Evolutionary conservation across 108 stramenopile species (phyloP), one percentile per base, ranked within the genome.

Genomic region (Nitzschia palea): DNA sequence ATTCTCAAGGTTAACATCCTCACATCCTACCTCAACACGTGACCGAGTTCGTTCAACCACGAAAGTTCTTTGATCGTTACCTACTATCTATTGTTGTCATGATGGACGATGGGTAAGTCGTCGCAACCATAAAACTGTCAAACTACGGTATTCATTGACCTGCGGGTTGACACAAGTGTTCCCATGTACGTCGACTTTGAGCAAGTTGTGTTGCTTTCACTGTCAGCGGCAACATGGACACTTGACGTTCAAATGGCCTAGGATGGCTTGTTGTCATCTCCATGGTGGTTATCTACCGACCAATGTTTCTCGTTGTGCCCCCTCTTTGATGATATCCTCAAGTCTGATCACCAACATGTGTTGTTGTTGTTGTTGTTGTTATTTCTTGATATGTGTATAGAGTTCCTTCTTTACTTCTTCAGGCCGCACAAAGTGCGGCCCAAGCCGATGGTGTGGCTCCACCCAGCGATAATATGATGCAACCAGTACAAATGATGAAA

Each of bases 341-440:
- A n/a, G n/a, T n/a, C n/a, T n/a, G n/a, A n/a, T n/a, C n/a, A n/a
- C n/a, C n/a, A n/a, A n/a, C n/a, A n/a, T n/a, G n/a, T n/a, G n/a
- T n/a, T n/a, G n/a, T n/a, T n/a, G n/a, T 14, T 42, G 8, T 42
- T 42, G 40, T 42, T 42, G 8, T 8, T 42, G 40, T 42, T 14
- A 42, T 42, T 42, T 42, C 14, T 8, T 42, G 40, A 42, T 42
- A n/a, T n/a, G n/a, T 20, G 22, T 45, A n/a, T 65, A 82, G 78
- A 32, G 69, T 86, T 57, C 79, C 85, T 4, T 76, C 84, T 23
- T 69, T 89, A 27, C 66, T 90, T 10, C 65, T 87, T 54, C 82
- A 87, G 62, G 89, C 89, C 14, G 89, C 89, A 10, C 74, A 83
- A 29, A 68, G 63, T 17, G 89, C 89, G 8, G 89, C 89, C 9